Percentiles rank a stretch among this genome's conserved stretches.
Conservation (phyloP, 805 yeast species). For the Candida mattraensis region DNA sequence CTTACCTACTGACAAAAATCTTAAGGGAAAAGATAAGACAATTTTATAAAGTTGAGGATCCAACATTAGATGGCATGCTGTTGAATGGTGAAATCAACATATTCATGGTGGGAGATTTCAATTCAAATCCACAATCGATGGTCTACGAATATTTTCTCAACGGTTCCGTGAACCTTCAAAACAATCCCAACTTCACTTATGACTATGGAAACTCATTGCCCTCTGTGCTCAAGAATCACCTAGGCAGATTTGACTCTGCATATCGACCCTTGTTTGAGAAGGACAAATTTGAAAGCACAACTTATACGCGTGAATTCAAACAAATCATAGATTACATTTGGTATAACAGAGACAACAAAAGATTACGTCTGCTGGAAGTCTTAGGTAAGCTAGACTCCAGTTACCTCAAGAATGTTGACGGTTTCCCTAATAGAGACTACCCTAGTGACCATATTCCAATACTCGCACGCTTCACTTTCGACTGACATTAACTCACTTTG, state of each 20-base stretch:
- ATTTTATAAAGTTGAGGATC: conserved; percentile 12
- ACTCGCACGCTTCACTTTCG: no score
- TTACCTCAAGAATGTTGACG: conserved; percentile 32
- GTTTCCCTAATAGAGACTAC: conserved; percentile 56
- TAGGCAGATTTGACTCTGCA: conserved; percentile 28
- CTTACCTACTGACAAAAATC: conserved; percentile 42
- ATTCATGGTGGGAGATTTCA: conserved; percentile 57
- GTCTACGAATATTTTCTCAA: conserved; percentile 45
- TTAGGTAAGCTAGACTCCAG: conserved; percentile 48
- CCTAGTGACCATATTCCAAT: conserved; percentile 52
- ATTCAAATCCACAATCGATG: conserved; percentile 49
- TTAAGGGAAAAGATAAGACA: conserved; percentile 31
- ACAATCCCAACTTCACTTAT: conserved; percentile 21
- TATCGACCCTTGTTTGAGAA: conserved; percentile 27
- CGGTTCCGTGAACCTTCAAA: conserved; percentile 22
- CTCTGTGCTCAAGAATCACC: conserved; percentile 11
- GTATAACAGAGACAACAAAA: conserved; percentile 39
- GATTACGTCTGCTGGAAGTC: conserved; percentile 42
- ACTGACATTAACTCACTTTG: no score
- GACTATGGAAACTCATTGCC: conserved; percentile 21
- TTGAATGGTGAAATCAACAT: conserved; percentile 34
- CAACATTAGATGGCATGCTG: conserved; percentile 13
- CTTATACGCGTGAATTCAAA: conserved; percentile 49
- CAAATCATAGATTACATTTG: conserved; percentile 61
- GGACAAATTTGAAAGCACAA: conserved; percentile 34